Evolutionary conservation across 352 stramenopile species (phyloP).

Genomic region (Globisporangium megalacanthum): DNA sequence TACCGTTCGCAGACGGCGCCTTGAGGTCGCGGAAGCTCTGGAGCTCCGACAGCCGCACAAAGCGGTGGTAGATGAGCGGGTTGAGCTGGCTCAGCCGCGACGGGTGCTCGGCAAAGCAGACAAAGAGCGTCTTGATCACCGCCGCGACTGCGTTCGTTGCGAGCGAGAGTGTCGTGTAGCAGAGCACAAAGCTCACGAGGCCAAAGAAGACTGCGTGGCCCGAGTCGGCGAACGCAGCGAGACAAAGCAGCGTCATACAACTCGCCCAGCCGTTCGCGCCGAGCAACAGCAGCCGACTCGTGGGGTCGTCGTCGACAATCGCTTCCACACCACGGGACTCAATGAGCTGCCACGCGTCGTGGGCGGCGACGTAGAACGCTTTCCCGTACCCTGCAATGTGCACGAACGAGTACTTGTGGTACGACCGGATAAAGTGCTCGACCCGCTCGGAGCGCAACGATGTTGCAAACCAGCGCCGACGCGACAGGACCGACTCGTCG

Average conservation of each 20-base stretch:
- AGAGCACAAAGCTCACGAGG: constrained; percentile 65
- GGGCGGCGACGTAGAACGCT: constrained; percentile 70
- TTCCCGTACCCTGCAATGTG: constrained; percentile 81
- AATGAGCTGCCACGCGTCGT: constrained; percentile 74
- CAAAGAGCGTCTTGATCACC: constrained; percentile 83
- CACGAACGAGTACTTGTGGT: constrained; percentile 85
- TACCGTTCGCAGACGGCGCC: constrained; percentile 13
- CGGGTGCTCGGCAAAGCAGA: constrained; percentile 84
- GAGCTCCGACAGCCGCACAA: constrained; percentile 76
- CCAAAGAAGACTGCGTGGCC: constrained; percentile 73
- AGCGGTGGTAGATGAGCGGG: constrained; percentile 84
- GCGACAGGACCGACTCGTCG: constrained; percentile 61
- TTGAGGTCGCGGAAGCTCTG: constrained; percentile 83
- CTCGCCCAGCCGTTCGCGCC: constrained; percentile 76
- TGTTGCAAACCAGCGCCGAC: constrained; percentile 28
- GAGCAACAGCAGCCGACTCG: constrained; percentile 69
- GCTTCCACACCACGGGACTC: constrained; percentile 76
- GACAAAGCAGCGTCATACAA: constrained; percentile 63
- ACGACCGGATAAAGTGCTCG: constrained; percentile 76
- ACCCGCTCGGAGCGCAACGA: constrained; percentile 56
- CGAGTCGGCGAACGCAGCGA: constrained; percentile 40
- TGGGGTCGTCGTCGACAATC: constrained; percentile 83
- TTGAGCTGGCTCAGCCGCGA: constrained; percentile 72
- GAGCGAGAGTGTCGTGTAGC: constrained; percentile 78
- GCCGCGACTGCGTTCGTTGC: constrained; percentile 65